Base-by-base conservation (phyloP, 108 stramenopile species). In the Skeletonema grethae region DNA sequence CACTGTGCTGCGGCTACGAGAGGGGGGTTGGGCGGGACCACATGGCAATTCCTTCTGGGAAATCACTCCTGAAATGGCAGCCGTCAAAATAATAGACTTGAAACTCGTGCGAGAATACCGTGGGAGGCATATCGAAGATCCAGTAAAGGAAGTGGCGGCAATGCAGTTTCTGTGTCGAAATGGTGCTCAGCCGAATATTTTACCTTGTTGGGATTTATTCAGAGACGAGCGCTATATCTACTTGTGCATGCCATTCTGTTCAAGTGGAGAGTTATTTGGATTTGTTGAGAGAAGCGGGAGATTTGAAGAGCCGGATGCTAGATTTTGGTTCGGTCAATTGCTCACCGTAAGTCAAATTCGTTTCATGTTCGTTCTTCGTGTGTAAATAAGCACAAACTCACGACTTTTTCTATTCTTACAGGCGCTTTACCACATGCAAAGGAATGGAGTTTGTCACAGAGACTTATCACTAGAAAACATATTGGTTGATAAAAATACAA, bases 271-370 rank as follows among this genome's bases (percentile, higher is more conserved):
- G 75, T 72, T 96, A 71, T 94, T 88, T 76, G 88, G 86, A 36
- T 85, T 81, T 76, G 88, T 86, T 0, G 82, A 87, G 63, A 78
- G 83, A 60, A 84, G 72, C 55, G 84, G 82, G 12, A 85, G 91
- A 63, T 88, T 88, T 86, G 80, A 86, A 29, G 88, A 92, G 67
- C 86, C 87, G 34, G 80, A 82, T 1, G 95, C 91, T 8, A 65
- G 89, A 45, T 86, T 68, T 67, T 90, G 93, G 86, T 94, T 96
- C 73, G 77, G 90, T 24, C 93, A 94, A 75, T 87, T 96, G 61
- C 79, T 89, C 32, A 72, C 64, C 22, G 89, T 90, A 57, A 79
- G 89, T 82, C 31, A 20, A 18, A 30, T 29, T 34, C 63, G 16
- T 36, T 50, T 71, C 0, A 50, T 57, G 9, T 53, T 31, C 3